phyloP scores from a whole-genome alignment of 2,329 filamentous ascomycete genomes.

The Colletotrichum falcatum region DNA sequence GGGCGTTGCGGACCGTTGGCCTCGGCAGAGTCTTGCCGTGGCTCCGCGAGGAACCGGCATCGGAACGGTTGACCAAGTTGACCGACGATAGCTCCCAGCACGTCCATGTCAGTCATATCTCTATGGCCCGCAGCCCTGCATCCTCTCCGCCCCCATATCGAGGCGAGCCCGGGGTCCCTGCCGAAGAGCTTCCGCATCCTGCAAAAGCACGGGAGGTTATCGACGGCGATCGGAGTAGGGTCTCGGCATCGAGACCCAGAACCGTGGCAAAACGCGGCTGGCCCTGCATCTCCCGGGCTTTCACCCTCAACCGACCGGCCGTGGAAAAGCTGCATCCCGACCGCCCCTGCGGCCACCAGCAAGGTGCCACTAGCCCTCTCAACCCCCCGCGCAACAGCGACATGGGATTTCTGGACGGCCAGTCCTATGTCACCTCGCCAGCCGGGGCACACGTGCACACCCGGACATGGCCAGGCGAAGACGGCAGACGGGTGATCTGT shows the following conservation, averaged over 20 bases:
- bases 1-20: constrained; percentile 53
- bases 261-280: no score
- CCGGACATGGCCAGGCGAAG: not conserved
- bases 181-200: not conserved
- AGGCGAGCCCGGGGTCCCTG: no score
- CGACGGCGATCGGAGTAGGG: not conserved
- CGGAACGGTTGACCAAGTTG: not conserved
- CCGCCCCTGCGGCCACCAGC: not conserved
- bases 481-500: not conserved
- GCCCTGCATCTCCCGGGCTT: not conserved
- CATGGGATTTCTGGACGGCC: not conserved
- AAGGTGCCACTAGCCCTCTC: not conserved
- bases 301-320: not conserved
- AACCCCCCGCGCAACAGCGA: no score
- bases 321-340: not conserved
- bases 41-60: constrained; percentile 50
- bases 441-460: not conserved
- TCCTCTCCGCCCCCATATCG: constrained; percentile 3
- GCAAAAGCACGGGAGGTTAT: not conserved
- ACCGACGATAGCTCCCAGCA: not conserved
- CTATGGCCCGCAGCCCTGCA: not conserved
- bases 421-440: not conserved
- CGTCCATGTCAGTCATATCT: constrained; percentile 5
- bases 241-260: not conserved
- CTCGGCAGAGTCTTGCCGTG: constrained; percentile 58